A percentile compares a stretch with the other conserved stretches of the same genome.
phyloP scores from a whole-genome alignment of 2,329 filamentous ascomycete genomes.

The Botryosphaeria dothidea region DNA sequence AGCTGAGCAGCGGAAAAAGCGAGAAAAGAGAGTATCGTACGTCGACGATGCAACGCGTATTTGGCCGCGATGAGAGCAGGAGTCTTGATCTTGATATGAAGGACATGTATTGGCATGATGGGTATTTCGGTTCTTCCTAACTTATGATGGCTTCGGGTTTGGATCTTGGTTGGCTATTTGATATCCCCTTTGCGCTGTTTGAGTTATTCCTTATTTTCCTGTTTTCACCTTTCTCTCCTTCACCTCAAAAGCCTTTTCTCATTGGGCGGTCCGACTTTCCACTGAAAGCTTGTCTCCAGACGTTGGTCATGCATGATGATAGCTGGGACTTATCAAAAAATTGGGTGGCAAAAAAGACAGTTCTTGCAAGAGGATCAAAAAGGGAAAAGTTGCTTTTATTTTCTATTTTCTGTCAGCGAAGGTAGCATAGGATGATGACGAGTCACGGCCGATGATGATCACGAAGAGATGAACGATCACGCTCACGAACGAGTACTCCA shows the following conservation, averaged over 20 bases:
- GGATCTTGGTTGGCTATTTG: constrained; percentile 2
- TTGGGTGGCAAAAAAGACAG: background rate
- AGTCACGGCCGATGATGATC: constrained; percentile 1
- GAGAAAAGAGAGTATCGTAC: background rate
- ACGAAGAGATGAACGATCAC: constrained; percentile 5
- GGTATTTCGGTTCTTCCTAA: background rate
- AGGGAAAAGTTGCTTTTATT: background rate
- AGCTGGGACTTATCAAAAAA: background rate
- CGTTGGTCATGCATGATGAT: background rate
- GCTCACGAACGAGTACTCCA: background rate
- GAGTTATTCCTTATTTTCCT: background rate
- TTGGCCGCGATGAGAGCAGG: background rate
- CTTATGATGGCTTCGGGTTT: background rate
- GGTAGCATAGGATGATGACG: constrained; percentile 5
- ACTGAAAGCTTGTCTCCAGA: background rate
- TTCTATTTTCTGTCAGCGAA: background rate
- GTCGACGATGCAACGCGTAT: background rate
- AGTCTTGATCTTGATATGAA: background rate
- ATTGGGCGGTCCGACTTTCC: background rate
- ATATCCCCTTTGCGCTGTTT: constrained; percentile 12
- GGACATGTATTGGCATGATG: background rate
- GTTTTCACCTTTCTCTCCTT: background rate
- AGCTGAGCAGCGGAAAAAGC: background rate
- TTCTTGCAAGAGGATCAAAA: constrained; percentile 13
- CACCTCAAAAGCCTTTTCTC: background rate